These are phyloP conservation scores for Stagonosporopsis rhizophila DNA, from an alignment of 2,329 filamentous ascomycete species.

Conservation along the genomic window DNA sequence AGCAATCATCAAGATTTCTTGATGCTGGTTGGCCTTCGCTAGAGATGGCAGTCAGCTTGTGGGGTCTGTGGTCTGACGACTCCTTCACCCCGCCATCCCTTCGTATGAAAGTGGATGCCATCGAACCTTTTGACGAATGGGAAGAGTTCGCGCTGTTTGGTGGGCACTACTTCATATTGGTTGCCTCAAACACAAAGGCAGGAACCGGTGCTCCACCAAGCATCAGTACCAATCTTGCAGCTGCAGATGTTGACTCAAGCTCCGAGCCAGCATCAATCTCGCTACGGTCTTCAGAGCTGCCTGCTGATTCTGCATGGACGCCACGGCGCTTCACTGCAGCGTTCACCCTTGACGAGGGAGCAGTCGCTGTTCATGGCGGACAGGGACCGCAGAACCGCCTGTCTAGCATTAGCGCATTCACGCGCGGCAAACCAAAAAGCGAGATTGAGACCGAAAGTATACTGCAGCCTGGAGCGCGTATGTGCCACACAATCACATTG, in stretches of 20 bases:
- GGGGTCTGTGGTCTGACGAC: slow-evolving; percentile 80
- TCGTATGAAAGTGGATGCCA: slow-evolving; percentile 67
- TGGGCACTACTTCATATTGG: slow-evolving; percentile 82
- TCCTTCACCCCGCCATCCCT: slow-evolving; percentile 68
- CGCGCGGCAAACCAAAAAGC: slow-evolving; percentile 24
- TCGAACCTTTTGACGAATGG: slow-evolving; percentile 95
- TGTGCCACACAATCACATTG: slow-evolving; percentile 80
- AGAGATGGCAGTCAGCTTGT: slow-evolving; percentile 70
- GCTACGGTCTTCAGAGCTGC: slow-evolving; percentile 24
- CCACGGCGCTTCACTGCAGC: slow-evolving; percentile 51
- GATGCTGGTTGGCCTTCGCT: slow-evolving; percentile 71
- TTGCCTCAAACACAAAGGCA: slow-evolving; percentile 60
- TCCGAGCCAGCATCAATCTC: slow-evolving; percentile 20
- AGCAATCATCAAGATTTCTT: slow-evolving; percentile 73
- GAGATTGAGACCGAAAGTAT: slow-evolving; percentile 42
- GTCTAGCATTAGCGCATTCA: slow-evolving; percentile 52
- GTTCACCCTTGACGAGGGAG: slow-evolving; percentile 39
- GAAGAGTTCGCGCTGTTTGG: slow-evolving; percentile 89
- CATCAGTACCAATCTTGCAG: background rate
- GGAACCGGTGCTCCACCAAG: slow-evolving; percentile 12
- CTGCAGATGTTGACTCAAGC: background rate
- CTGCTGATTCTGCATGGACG: slow-evolving; percentile 23
- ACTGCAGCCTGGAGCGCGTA: slow-evolving; percentile 50
- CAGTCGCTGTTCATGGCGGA: slow-evolving; percentile 54
- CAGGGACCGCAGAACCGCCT: slow-evolving; percentile 58